Evolutionary conservation across 345 rosid genomes (phyloP), one percentile per base, ranked within the genome.

Genomic region (Diplotaxis tenuifolia): DNA sequence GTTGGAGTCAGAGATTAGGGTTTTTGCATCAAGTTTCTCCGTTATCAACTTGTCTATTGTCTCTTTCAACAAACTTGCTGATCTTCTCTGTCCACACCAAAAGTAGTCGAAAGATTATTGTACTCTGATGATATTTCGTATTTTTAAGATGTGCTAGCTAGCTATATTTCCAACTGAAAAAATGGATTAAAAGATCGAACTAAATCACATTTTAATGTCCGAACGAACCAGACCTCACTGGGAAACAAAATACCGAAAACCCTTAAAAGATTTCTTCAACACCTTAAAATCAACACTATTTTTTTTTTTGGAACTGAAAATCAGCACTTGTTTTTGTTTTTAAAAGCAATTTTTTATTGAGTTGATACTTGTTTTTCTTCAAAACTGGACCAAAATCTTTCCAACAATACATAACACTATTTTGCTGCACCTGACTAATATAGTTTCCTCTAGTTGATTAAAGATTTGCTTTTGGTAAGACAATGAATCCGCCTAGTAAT

Each of bases 1-100:
- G 80, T 70, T 74, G 53, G 86, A 76, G 16, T 62, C 14, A 34
- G 80, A 82, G 14, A 71, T 71, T 4, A 84, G 81, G 23, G 25
- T 50, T 49, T 68, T 59, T 7, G 83, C 47, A 19, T 90, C 85
- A 9, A 90, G 80, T 50, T 86, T 84, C 65, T 69, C 56, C 18
- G 57, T 31, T 61, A 90, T 83, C 59, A 75, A 69, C n/a, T 77
- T 83, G 18, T 78, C 70, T 27, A 88, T 79, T 40, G 64, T 65
- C 45, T 71, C 83, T 77, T 85, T 83, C 7, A 80, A 71, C 14
- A 71, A 79, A 56, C 66, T 73, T 4, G 68, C 75, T 6, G 83
- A 64, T 34, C 60, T 52, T 72, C 79, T 84, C 96, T 89, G 82
- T 61, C 42, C 70, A 64, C 49, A 76, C 9, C 64, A 69, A 47